phyloP scores from a whole-genome alignment of 768 basidiomycete genomes.

The Mycena latifolia region DNA sequence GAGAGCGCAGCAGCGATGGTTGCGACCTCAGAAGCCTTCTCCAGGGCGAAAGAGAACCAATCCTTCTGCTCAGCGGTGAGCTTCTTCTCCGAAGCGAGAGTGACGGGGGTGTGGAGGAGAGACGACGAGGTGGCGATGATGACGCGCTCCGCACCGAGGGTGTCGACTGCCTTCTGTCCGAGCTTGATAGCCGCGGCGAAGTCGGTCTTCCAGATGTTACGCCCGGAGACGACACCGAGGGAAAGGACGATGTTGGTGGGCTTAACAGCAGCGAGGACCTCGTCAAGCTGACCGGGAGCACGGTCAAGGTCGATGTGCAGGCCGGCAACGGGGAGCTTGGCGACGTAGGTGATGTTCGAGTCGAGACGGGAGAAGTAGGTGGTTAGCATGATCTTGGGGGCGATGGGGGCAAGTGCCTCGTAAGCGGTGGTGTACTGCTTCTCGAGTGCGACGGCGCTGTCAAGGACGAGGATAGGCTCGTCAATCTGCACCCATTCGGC shows the following conservation, averaged over 20 bases:
- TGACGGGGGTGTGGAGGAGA: conserved; percentile 98
- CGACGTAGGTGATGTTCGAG: conserved; percentile 87
- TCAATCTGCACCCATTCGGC: conserved; percentile 97
- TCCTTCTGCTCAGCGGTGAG: conserved; percentile 91
- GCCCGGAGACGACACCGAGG: conserved; percentile 96
- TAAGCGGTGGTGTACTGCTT: conserved; percentile 87
- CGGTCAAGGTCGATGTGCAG: conserved; percentile 98
- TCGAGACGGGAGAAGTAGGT: conserved; percentile 99
- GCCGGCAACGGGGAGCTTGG: conserved; percentile 92
- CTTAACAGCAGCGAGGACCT: conserved; percentile 87
- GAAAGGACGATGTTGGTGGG: conserved; percentile 85
- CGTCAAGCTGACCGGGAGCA: conserved; percentile 90
- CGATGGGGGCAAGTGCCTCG: conserved; percentile 80
- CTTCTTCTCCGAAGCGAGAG: conserved; percentile 92
- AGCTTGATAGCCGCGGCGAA: conserved; percentile 84
- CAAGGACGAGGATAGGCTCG: conserved; percentile 96
- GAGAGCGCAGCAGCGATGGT: conserved; percentile 88
- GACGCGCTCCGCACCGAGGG: conserved; percentile 89
- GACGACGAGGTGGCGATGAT: conserved; percentile 97
- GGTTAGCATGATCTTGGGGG: conserved; percentile 93
- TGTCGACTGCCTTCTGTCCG: conserved; percentile 86
- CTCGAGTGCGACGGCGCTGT: conserved; percentile 81
- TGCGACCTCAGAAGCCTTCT: conserved; percentile 95
- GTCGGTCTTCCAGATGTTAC: conserved; percentile 99
- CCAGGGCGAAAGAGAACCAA: conserved; percentile 98